Base-by-base conservation (phyloP, 345 rosid species). In the Salix arbutifolia region DNA sequence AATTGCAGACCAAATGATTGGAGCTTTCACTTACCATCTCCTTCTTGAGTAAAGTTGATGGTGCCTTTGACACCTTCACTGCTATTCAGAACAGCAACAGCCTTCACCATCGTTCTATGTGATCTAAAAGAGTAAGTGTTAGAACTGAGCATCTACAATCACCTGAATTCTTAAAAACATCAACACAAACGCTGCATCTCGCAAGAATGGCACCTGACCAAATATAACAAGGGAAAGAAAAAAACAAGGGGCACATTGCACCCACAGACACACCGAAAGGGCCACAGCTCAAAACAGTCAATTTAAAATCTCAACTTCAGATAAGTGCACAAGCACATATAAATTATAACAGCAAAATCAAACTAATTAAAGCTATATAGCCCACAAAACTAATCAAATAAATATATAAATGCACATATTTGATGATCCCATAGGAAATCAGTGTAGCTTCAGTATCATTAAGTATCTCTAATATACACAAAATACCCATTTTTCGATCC, bases 21-120 rank as follows among this genome's bases (percentile, higher is more conserved):
- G 38, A 35, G 61, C 37, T 18, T 35, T 6, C 28, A 69, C 71
- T 42, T 77, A 93, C 99, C 97, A 76, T 92, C 83, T 88, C 86
- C 95, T 78, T 94, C 97, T 79, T 94, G 98, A 67, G 89, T 33
- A 76, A 96, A 96, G 82, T 77, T 65, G 76, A 96, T 70, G 46
- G 94, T 96, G 67, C 99, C 99, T 8, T 74, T 74, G 67, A 96
- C 97, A 81, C 92, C 95, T 83, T 90, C 94, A 33, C 86, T 87
- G 82, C 91, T 83, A 76, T 80, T 81, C 75, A 96, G 88, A 62
- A 92, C 95, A 8, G 86, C 95, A 1, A 95, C 97, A 52, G 92
- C 99, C 80, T 95, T 95, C 83, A 80, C 96, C 98, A 95, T 95
- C 42, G 76, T 88, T 76, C 72, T 72, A 46, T 90, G 97, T 93